Evolutionary conservation across 305 asterid species (phyloP), one percentile per base, ranked within the genome.

Genomic region (Fraxinus floribunda): DNA sequence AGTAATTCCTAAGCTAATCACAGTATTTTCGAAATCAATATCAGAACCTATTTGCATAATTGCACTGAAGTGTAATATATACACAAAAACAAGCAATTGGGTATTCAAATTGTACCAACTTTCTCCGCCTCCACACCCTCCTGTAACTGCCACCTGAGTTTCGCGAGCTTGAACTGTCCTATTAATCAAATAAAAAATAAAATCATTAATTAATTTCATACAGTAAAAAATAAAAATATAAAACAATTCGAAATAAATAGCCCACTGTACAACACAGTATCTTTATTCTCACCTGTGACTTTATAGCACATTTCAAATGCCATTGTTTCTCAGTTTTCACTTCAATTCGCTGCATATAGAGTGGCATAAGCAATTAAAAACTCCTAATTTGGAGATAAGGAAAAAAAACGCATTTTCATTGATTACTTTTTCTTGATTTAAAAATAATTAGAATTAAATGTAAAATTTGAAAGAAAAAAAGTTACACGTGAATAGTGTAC

Each of bases 101-200:
- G 55, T 82, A 46, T 66, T 75, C 11, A 46, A 39, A 10, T 1
- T 11, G 55, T 74, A 96, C 98, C 98, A 93, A 89, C 86, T 92
- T 91, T 79, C 98, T 90, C 79, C 99, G 89, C 92, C 98, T 92
- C 98, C 97, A 94, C n/a, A 92, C 88, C 46, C 81, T 79, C 86
- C 97, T 89, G 79, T 82, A 70, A 83, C 93, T 91, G 66, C 90
- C 85, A 41, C 90, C 93, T 36, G 91, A 88, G 75, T 86, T 81
- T 49, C 87, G 79, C 18, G 91, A 84, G 87, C 74, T 87, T 68
- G 90, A 88, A 44, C 57, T 79, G 26, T 84, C 91, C 97, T 94
- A 89, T 72, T 83, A 87, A 86, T 86, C 79, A 82, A 86, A 80
- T 30, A 35, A 10, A 44, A 44, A 39, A 55, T 39, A 20, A 2